phyloP scores from a whole-genome alignment of 1,139 yeast species.

The Fermentozyma sake region DNA sequence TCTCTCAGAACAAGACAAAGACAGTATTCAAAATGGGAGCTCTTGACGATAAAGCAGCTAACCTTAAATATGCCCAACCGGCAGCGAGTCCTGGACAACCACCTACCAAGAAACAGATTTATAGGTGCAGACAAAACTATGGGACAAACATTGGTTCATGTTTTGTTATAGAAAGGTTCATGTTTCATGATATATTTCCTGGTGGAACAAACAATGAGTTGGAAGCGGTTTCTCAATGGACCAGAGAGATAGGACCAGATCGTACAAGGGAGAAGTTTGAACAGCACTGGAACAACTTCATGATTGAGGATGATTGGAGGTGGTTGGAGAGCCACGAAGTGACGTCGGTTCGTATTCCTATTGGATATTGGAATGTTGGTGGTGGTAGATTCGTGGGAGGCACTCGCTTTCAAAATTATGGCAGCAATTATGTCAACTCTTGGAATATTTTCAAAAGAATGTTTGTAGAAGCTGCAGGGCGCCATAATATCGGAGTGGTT shows the following conservation, averaged over 20 bases:
- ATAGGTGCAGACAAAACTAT: constrained; percentile 61
- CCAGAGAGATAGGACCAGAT: constrained; percentile 47
- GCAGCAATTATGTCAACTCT: constrained; percentile 58
- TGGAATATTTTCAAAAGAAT: constrained; percentile 57
- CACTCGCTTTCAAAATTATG: constrained; percentile 56
- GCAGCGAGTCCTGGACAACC: constrained; percentile 25
- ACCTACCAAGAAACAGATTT: constrained; percentile 51
- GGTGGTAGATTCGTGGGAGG: constrained; percentile 57
- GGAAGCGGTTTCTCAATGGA: constrained; percentile 57
- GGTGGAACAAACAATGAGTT: constrained; percentile 57
- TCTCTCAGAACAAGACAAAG: too few relatives aligned
- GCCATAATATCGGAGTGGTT: constrained; percentile 62
- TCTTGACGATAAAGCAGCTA: too few relatives aligned
- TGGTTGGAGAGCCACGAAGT: constrained; percentile 67
- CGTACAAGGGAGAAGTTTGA: constrained; percentile 56
- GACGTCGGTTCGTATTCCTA: constrained; percentile 76
- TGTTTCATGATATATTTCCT: constrained; percentile 55
- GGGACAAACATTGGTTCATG: constrained; percentile 89
- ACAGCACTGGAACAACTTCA: constrained; percentile 64
- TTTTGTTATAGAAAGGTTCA: constrained; percentile 77
- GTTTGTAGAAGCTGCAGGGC: constrained; percentile 52
- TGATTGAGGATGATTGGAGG: constrained; percentile 70
- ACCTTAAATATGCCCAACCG: constrained; percentile 25
- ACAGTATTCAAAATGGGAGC: too few relatives aligned
- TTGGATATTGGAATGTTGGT: constrained; percentile 85